Conservation (phyloP, 164 flowering plant genomes). For the Piper longum region DNA sequence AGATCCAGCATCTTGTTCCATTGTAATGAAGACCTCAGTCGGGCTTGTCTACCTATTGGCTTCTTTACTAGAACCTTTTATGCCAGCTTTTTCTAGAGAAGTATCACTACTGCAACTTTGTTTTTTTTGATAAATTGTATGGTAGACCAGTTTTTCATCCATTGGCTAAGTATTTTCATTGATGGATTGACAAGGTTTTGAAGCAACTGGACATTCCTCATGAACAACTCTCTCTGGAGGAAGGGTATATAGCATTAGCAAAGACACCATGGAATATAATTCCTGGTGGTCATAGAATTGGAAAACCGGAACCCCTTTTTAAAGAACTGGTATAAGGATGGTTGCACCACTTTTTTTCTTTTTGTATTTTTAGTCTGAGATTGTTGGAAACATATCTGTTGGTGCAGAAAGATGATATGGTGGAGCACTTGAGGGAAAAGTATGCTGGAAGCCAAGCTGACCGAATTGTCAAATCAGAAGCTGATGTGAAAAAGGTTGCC, state of each 20-base stretch:
- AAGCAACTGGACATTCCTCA: slow-evolving; percentile 72
- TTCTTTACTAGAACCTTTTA: slow-evolving; percentile 75
- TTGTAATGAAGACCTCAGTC: slow-evolving; percentile 71
- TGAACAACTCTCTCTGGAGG: slow-evolving; percentile 43
- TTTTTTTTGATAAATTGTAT: background rate
- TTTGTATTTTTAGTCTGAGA: background rate
- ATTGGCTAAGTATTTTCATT: background rate
- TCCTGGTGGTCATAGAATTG: slow-evolving; percentile 67
- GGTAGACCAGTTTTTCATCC: no score
- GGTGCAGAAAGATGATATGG: slow-evolving; percentile 66
- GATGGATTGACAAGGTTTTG: slow-evolving; percentile 36
- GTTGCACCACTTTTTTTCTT: background rate
- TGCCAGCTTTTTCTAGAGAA: slow-evolving; percentile 85
- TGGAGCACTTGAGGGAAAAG: slow-evolving; percentile 33
- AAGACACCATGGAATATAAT: slow-evolving; percentile 71
- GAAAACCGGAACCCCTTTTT: slow-evolving; percentile 68
- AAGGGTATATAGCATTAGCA: slow-evolving; percentile 45
- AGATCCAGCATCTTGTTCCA: slow-evolving; percentile 45
- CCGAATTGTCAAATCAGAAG: slow-evolving; percentile 52
- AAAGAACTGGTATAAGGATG: slow-evolving; percentile 52
- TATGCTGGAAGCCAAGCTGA: slow-evolving; percentile 97
- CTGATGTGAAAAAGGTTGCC: slow-evolving; percentile 62
- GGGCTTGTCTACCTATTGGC: slow-evolving; percentile 86
- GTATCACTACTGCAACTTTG: slow-evolving; percentile 16
- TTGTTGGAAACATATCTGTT: background rate